Evolutionary conservation across 1,284 basidiomycete genomes (phyloP).

Genomic region (Apiotrichum akiyoshidainum): DNA sequence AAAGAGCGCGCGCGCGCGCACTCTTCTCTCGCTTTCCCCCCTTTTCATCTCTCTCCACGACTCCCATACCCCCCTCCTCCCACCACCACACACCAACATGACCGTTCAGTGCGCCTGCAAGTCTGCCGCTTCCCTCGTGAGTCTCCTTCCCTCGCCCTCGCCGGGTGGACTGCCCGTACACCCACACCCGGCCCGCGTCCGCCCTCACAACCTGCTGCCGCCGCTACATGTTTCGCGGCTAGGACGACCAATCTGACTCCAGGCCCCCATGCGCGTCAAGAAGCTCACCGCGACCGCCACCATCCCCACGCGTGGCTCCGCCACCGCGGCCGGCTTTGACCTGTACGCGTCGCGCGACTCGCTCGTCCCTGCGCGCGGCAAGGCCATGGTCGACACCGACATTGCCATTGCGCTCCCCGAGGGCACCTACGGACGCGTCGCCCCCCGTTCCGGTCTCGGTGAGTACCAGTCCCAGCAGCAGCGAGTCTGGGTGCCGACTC

Average conservation of each 20-base stretch:
- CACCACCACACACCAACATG: background rate
- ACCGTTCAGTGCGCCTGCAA: conserved; percentile 1
- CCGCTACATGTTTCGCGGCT: too few relatives aligned
- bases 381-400: conserved; percentile 87
- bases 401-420: conserved; percentile 92
- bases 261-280: conserved; percentile 69
- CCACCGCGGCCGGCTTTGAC: conserved; percentile 89
- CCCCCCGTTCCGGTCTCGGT: conserved; percentile 95
- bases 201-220: too few relatives aligned
- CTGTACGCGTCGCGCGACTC: conserved; percentile 81
- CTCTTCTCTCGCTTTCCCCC: background rate
- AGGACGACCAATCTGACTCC: background rate
- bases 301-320: conserved; percentile 83
- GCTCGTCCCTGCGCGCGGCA: conserved; percentile 75
- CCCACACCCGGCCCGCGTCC: too few relatives aligned
- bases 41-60: background rate
- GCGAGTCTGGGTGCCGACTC: background rate
- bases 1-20: too few relatives aligned
- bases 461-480: conserved; percentile 15
- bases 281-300: conserved; percentile 76
- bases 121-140: conserved; percentile 5
- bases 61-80: background rate
- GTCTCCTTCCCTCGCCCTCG: background rate
- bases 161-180: too few relatives aligned
- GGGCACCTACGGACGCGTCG: conserved; percentile 94